phyloP scores from a whole-genome alignment of 352 stramenopile species.

The Peronosclerospora sorghi region DNA sequence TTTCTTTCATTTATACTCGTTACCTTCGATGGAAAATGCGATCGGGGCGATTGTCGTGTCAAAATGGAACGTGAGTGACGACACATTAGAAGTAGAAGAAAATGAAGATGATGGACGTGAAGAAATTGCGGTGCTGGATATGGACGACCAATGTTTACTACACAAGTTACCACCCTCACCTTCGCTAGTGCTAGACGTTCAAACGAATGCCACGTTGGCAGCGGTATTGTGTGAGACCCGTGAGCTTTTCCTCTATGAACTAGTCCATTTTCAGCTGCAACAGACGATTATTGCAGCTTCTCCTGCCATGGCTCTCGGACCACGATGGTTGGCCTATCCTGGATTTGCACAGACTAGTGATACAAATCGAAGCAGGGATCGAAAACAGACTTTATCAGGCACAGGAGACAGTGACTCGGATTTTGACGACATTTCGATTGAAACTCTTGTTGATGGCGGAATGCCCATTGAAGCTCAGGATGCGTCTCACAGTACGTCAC shows the following conservation, averaged over 20 bases:
- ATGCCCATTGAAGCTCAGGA: constrained; percentile 15
- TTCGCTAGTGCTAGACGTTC: constrained; percentile 56
- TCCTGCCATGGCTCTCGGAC: constrained; percentile 50
- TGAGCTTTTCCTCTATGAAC: constrained; percentile 57
- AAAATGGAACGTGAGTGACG: constrained; percentile 18
- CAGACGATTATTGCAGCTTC: constrained; percentile 40
- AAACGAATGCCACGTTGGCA: constrained; percentile 41
- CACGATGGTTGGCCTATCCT: constrained; percentile 62
- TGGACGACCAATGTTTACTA: constrained; percentile 38
- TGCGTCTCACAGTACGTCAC: constrained; percentile 19
- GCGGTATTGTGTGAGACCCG: constrained; percentile 57
- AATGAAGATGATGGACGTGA: constrained; percentile 30
- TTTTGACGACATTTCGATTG: constrained; percentile 30
- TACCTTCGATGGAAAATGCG: constrained; percentile 8
- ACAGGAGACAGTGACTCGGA: constrained; percentile 33
- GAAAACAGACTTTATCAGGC: constrained; percentile 15
- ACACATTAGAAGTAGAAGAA: neutral
- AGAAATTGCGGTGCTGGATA: constrained; percentile 38
- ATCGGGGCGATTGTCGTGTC: constrained; percentile 43
- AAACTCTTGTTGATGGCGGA: constrained; percentile 29
- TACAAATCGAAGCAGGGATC: constrained; percentile 4
- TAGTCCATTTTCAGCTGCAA: constrained; percentile 33
- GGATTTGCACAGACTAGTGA: constrained; percentile 22
- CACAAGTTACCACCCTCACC: constrained; percentile 45
- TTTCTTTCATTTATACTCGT: constrained; percentile 50